Evolutionary conservation across 2,329 filamentous ascomycete genomes (phyloP), one percentile per base, ranked within the genome.

Genomic region (Xylaria multiplex): DNA sequence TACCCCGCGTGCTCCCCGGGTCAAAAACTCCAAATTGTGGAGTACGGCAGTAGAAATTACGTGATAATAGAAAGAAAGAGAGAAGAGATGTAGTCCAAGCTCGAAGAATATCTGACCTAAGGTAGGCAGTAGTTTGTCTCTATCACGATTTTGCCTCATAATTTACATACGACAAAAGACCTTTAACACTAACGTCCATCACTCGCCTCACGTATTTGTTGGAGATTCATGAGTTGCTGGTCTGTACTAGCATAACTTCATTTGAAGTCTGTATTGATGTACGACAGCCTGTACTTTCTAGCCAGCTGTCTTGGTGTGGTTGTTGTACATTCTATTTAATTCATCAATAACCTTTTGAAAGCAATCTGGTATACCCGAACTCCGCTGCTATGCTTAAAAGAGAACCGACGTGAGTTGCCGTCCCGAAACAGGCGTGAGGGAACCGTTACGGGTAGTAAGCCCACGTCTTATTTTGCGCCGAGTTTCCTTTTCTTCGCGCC

Each of bases 401-500:
- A 73, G 74, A 71, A 60, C 37, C 60, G 56, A 45, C 65, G 42
- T 35, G 14, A 46, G 53, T 69, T 62, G 61, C 40, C 52, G 42
- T 46, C 46, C 42, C 30, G 40, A 37, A 49, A 61, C n/a, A 9
- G 19, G 19, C 16, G 14, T 52, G 24, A 32, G 4, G 16, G n/a
- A 64, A 42, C 13, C 40, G 53, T 19, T 55, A 16, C 16, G 35
- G 49, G 42, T 50, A 53, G 35, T 16, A 16, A 8, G 5, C 27
- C 45, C 55, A 7, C 42, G 4, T 0, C 35, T 61, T 56, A 73
- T 59, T 70, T 74, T 42, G 60, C 59, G 11, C 65, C 62, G 19
- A 63, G 57, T 69, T 75, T 76, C 57, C 72, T 70, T 71, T 75
- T 76, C 68, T 69, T 75, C 8, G 66, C 59, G 16, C 70, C 71